Evolutionary conservation across 2,329 filamentous ascomycete species (phyloP).

Genomic region (Botrytis fabae): DNA sequence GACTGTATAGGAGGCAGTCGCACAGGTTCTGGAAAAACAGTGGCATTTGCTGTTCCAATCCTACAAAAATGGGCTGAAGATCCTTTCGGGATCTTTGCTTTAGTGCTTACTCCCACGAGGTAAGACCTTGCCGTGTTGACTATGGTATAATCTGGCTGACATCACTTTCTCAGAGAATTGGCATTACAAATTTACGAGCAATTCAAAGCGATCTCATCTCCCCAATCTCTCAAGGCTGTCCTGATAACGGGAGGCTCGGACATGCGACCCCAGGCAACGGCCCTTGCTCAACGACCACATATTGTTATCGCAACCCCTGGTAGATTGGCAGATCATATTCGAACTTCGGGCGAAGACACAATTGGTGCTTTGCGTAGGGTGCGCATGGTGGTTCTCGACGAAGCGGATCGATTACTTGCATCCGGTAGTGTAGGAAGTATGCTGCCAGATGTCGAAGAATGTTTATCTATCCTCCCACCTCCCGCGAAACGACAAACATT

Average conservation of each 20-base stretch:
- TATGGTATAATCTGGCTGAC: conserved; percentile 26
- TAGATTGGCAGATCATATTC: conserved; percentile 89
- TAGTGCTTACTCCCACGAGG: conserved; percentile 87
- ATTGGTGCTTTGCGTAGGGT: conserved; percentile 77
- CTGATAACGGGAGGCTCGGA: conserved; percentile 92
- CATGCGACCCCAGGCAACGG: conserved; percentile 87
- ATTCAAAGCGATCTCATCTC: conserved; percentile 86
- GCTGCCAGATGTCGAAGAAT: conserved; percentile 26
- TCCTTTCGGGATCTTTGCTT: conserved; percentile 84
- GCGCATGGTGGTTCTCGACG: conserved; percentile 87
- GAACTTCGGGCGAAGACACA: conserved; percentile 87
- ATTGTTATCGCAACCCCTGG: conserved; percentile 94
- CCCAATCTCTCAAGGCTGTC: conserved; percentile 81
- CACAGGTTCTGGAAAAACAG: conserved; percentile 95
- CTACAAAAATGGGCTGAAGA: conserved; percentile 92
- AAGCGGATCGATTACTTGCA: conserved; percentile 86
- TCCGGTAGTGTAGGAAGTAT: conserved; percentile 49
- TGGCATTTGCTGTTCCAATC: conserved; percentile 93
- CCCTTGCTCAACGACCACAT: conserved; percentile 78
- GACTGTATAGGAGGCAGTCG: conserved; percentile 94
- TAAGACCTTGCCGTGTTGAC: conserved; percentile 40
- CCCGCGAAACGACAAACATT: conserved; percentile 82
- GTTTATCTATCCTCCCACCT: conserved; percentile 73
- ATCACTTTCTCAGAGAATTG: conserved; percentile 63
- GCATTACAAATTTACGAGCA: conserved; percentile 97